Base-by-base conservation (phyloP, 1,139 yeast genomes). In the Zygosaccharomyces sapae region DNA sequence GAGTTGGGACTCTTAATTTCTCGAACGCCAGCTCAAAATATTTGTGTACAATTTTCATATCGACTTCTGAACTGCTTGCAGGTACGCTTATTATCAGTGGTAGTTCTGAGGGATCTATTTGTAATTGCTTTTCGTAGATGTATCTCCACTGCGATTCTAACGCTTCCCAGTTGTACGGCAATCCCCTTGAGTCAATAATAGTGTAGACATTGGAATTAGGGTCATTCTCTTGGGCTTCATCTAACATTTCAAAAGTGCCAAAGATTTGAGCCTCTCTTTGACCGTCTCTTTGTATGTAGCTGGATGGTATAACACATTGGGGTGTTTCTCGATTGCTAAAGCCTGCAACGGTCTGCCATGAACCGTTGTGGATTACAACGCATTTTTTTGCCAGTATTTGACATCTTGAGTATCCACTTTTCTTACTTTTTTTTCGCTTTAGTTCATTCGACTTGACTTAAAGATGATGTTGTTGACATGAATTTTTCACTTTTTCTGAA, bases 351-450 rank as follows among this genome's bases (percentile, higher is more conserved):
- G 88, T 82, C 12, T 76, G 71, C 50, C 75, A 70, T 2, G 86
- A 74, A 22, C 88, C 89, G 58, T 79, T 79, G 62, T 84, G 89
- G 39, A 84, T 80, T 45, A 84, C 85, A 13, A 83, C 77, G 18
- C 63, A 58, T n/a, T 41, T 59, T 61, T 45, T 52, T 58, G 19
- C 47, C 50, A 43, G 44, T 45, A 29, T 38, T 44, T 7, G 49
- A 43, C 52, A 46, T 49, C 36, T 22, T 29, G 20, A 12, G 25
- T 20, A 29, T 20, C n/a, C 18, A 7, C 13, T 36, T 10, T 38
- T 25, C n/a, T 25, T 30, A 39, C 24, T 29, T 22, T 31, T 24
- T 30, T 30, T 25, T 38, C 36, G 24, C 19, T n/a, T 16, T 33
- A 8, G 16, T 6, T 35, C 13, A 34, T n/a, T n/a, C 13, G 27